These are phyloP conservation scores for Piromyces sp. DNA, from an alignment of 192 early-diverging fungal genomes.

Conservation along the genomic window DNA sequence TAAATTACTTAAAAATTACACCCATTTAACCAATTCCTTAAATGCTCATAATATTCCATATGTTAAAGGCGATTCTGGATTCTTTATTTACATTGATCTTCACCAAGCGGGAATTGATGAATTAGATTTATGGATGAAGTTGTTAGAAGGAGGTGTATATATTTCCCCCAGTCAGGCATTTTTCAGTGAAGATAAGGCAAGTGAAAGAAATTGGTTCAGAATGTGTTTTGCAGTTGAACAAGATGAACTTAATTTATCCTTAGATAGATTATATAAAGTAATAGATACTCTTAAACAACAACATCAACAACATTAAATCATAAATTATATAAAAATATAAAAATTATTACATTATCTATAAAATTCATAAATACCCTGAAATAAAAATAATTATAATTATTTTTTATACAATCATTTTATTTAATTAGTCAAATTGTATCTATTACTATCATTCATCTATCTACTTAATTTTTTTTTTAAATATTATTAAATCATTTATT, in stretches of 20 bases:
- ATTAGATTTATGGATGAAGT: not conserved
- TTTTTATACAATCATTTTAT: no score
- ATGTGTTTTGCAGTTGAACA: not conserved
- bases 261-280: not conserved
- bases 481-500: no score
- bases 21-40: slow-evolving; percentile 16
- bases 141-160: not conserved
- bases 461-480: no score
- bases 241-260: not conserved
- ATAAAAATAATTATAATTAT: no score
- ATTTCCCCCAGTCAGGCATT: not conserved
- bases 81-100: slow-evolving; percentile 54
- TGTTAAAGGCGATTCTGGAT: slow-evolving; percentile 43
- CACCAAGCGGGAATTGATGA: not conserved
- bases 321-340: no score
- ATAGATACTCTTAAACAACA: not conserved
- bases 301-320: no score
- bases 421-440: no score
- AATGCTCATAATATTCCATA: slow-evolving; percentile 24
- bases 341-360: no score
- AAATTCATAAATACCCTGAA: no score
- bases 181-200: not conserved
- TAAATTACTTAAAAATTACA: slow-evolving; percentile 31
- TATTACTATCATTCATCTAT: no score
- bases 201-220: not conserved